phyloP scores from a whole-genome alignment of 2,329 filamentous ascomycete genomes.

The Diaporthe destruens region DNA sequence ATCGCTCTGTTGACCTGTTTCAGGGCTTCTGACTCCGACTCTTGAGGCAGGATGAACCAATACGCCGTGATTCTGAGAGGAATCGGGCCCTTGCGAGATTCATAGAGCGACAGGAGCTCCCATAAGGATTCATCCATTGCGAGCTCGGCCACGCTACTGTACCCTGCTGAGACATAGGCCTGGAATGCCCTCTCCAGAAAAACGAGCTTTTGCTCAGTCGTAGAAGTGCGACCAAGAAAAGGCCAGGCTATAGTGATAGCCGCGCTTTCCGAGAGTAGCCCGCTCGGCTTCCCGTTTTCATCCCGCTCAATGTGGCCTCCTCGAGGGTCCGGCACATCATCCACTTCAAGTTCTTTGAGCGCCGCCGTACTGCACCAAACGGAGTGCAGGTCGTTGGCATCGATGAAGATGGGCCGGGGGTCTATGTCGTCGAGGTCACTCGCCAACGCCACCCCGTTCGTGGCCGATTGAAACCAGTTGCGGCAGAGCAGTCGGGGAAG shows the following conservation, averaged over 20 bases:
- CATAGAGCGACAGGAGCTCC: slow-evolving; percentile 52
- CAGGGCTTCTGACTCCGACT: slow-evolving; percentile 57
- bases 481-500: slow-evolving; percentile 62
- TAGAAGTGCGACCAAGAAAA: not conserved
- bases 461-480: slow-evolving; percentile 70
- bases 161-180: not conserved
- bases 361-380: slow-evolving; percentile 65
- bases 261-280: slow-evolving; percentile 60
- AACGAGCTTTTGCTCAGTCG: not conserved
- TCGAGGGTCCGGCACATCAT: slow-evolving; percentile 49
- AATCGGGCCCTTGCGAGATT: slow-evolving; percentile 40
- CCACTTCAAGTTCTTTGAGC: not conserved
- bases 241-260: slow-evolving; percentile 1
- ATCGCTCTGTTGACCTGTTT: slow-evolving; percentile 64
- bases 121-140: slow-evolving; percentile 63
- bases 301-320: slow-evolving; percentile 63
- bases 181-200: not conserved
- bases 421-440: slow-evolving; percentile 63
- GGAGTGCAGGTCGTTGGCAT: slow-evolving; percentile 68
- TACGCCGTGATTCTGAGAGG: slow-evolving; percentile 66
- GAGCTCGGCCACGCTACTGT: not conserved
- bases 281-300: slow-evolving; percentile 57
- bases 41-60: slow-evolving; percentile 65
- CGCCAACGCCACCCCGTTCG: slow-evolving; percentile 60
- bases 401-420: slow-evolving; percentile 64